Conservation (phyloP, 169 alveolate species). For the Plasmodium yoelii region DNA sequence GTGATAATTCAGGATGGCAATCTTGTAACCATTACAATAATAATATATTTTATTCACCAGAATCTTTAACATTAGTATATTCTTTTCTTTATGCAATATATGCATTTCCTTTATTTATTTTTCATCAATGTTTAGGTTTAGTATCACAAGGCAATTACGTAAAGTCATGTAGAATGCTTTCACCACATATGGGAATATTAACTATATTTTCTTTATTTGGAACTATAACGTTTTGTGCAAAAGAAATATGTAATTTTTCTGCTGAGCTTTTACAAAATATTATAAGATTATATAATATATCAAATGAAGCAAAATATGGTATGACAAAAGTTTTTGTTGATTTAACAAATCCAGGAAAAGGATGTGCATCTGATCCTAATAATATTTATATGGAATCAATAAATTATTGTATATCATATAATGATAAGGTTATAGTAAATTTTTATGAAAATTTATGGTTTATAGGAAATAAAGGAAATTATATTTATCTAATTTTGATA, state of each 20-base stretch:
- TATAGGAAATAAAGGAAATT: constrained; percentile 52
- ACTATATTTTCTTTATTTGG: constrained; percentile 59
- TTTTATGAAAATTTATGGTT: constrained; percentile 73
- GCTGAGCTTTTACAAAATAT: constrained; percentile 58
- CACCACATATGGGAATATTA: constrained; percentile 45
- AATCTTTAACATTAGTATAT: constrained; percentile 61
- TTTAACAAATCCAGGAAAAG: constrained; percentile 5
- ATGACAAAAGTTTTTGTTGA: constrained; percentile 65
- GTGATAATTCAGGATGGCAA: constrained; percentile 76
- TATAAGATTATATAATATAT: constrained; percentile 11
- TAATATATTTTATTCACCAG: constrained; percentile 73
- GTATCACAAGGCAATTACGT: constrained; percentile 69
- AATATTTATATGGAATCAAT: constrained; percentile 29
- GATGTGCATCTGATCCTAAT: constrained; percentile 18
- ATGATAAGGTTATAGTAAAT: constrained; percentile 31
- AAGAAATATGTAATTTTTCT: constrained; percentile 63
- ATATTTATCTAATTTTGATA: constrained; percentile 36
- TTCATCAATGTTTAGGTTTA: constrained; percentile 68
- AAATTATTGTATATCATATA: constrained; percentile 27
- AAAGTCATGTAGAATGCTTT: constrained; percentile 48
- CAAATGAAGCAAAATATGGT: constrained; percentile 24
- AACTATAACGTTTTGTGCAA: constrained; percentile 71
- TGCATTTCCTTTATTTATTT: constrained; percentile 56
- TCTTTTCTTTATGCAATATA: constrained; percentile 36
- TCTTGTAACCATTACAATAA: constrained; percentile 66